phyloP scores from a whole-genome alignment of 2,329 filamentous ascomycete genomes.

The Geosmithia flava region DNA sequence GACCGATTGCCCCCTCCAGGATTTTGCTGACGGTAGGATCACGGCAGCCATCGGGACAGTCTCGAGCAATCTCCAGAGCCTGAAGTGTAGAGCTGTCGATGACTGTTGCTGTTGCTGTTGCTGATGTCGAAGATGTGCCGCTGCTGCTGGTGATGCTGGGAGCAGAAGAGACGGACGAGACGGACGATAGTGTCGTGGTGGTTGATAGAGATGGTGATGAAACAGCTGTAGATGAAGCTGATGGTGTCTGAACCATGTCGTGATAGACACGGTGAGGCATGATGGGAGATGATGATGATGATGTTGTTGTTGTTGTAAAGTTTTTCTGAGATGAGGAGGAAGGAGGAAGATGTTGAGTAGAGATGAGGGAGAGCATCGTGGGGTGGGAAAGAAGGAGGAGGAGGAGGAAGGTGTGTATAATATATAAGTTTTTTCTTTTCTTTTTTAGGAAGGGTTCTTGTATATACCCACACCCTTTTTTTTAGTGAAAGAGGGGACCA shows the following conservation, averaged over 20 bases:
- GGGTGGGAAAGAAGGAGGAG: too few species aligned
- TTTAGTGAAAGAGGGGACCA: too few species aligned
- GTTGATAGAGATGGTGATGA: too few species aligned
- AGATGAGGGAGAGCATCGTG: neutral
- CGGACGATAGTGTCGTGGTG: neutral
- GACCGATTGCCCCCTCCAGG: slow-evolving; percentile 49
- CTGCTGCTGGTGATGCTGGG: too few species aligned
- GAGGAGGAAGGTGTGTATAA: neutral
- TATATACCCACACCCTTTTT: neutral
- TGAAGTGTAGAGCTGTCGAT: slow-evolving; percentile 38
- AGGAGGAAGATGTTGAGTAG: neutral
- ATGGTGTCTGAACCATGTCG: too few species aligned
- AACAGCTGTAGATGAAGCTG: neutral
- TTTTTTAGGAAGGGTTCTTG: too few species aligned
- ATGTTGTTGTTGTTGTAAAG: neutral
- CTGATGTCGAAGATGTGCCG: too few species aligned
- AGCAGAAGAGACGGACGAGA: too few species aligned
- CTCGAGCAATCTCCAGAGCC: slow-evolving; percentile 65
- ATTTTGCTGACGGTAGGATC: slow-evolving; percentile 51
- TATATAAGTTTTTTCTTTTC: too few species aligned
- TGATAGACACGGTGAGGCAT: slow-evolving; percentile 1
- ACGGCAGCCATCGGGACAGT: slow-evolving; percentile 52
- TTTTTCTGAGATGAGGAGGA: too few species aligned
- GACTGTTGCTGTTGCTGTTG: too few species aligned
- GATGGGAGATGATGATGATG: neutral